Percentiles rank a stretch among this genome's conserved stretches.
Conservation (phyloP, 768 basidiomycete genomes). For the Mycena capillaripes region DNA sequence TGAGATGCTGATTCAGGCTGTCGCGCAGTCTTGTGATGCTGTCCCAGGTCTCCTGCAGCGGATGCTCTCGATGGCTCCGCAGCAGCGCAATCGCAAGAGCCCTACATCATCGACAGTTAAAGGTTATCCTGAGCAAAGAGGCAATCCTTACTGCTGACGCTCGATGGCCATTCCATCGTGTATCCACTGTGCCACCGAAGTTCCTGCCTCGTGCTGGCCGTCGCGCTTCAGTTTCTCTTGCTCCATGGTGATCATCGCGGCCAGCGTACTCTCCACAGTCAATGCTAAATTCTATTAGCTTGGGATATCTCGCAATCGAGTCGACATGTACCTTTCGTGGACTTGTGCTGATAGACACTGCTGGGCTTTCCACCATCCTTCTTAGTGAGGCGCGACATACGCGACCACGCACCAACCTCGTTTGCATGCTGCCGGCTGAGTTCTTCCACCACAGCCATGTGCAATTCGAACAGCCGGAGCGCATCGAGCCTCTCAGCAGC, state of each 20-base stretch:
- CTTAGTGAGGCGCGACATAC: not conserved
- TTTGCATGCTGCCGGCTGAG: constrained; percentile 17
- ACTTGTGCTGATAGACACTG: constrained; percentile 19
- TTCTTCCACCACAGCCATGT: constrained; percentile 15
- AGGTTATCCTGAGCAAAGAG: not conserved
- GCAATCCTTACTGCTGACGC: constrained; percentile 24
- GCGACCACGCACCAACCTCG: constrained; percentile 19
- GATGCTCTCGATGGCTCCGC: constrained; percentile 11
- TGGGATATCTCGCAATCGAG: not conserved
- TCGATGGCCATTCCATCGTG: constrained; percentile 24
- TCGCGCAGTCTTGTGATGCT: constrained; percentile 17
- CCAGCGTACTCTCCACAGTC: constrained; percentile 16
- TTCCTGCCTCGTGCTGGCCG: not conserved
- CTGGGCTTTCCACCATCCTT: not conserved
- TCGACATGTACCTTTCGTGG: not conserved
- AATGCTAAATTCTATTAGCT: not conserved
- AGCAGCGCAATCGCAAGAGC: constrained; percentile 9
- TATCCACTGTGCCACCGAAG: constrained; percentile 16
- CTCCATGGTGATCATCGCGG: constrained; percentile 14
- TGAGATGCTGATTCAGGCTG: constrained; percentile 3
- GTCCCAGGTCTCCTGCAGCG: constrained; percentile 18
- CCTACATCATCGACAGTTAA: not conserved
- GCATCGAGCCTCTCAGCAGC: constrained; percentile 18
- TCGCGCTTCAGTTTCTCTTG: not conserved
- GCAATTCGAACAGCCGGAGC: constrained; percentile 17